Evolutionary conservation across 2,329 filamentous ascomycete species (phyloP).

Genomic region (Aspergillus neoniger): DNA sequence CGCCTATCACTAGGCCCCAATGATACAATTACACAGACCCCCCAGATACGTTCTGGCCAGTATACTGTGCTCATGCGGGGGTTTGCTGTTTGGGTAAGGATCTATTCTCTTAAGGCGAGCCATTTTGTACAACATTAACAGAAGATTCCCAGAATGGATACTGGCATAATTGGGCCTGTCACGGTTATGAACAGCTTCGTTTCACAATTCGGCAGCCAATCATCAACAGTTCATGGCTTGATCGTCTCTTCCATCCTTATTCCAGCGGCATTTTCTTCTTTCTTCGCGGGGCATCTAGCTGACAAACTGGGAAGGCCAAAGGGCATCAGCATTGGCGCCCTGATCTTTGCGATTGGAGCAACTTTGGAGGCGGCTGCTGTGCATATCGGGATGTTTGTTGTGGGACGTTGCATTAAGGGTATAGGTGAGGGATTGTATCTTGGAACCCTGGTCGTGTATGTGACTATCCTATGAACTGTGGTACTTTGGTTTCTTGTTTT

Average conservation of each 20-base stretch:
- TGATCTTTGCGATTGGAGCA: constrained; percentile 58
- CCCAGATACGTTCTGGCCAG: constrained; percentile 24
- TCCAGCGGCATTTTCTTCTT: constrained; percentile 58
- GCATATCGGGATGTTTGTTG: constrained; percentile 55
- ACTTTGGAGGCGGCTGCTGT: constrained; percentile 54
- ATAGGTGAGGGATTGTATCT: constrained; percentile 62
- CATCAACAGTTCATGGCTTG: constrained; percentile 57
- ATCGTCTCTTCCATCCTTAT: constrained; percentile 63
- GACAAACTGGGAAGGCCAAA: constrained; percentile 54
- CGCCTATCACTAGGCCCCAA: not conserved
- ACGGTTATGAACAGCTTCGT: constrained; percentile 60
- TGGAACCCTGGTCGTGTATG: constrained; percentile 55
- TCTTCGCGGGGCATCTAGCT: constrained; percentile 59
- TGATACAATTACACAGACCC: constrained; percentile 13
- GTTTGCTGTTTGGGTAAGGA: constrained; percentile 22
- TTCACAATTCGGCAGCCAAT: constrained; percentile 52
- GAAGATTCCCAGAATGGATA: constrained; percentile 39
- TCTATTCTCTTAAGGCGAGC: not conserved
- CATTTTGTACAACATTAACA: not conserved
- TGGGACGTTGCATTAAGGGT: constrained; percentile 58
- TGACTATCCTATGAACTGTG: not conserved
- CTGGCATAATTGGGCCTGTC: constrained; percentile 61
- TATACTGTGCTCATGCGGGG: constrained; percentile 23
- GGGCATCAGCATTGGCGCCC: constrained; percentile 52
- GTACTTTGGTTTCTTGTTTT: constrained; percentile 28